Percentiles rank a stretch among this genome's conserved stretches.
These are phyloP conservation scores for Linanthus parryae DNA, from an alignment of 148 eudicot genomes.

Conservation along the genomic window DNA sequence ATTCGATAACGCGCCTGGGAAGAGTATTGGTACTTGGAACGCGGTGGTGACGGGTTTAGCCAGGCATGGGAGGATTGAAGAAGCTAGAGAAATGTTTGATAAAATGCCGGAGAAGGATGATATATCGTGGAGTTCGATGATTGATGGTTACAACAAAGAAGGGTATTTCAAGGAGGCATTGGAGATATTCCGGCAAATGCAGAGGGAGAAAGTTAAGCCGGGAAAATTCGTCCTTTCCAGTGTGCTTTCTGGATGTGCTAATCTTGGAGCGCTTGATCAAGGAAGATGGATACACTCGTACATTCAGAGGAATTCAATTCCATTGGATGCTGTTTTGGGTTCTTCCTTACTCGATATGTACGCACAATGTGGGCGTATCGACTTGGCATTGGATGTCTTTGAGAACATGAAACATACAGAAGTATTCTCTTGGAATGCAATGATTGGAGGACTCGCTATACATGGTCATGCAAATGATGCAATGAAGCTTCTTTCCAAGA, in stretches of 20 bases:
- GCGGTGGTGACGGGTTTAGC: slow-evolving; percentile 26
- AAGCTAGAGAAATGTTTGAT: slow-evolving; percentile 22
- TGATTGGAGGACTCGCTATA: slow-evolving; percentile 38
- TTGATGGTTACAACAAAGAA: slow-evolving; percentile 31
- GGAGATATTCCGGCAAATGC: slow-evolving; percentile 29
- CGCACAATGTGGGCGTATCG: slow-evolving; percentile 32
- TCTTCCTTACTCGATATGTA: slow-evolving; percentile 43
- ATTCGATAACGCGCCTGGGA: slow-evolving; percentile 19
- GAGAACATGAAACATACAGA: slow-evolving; percentile 20
- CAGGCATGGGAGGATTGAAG: slow-evolving; percentile 22
- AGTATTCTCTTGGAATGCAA: slow-evolving; percentile 37
- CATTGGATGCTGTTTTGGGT: slow-evolving; percentile 26
- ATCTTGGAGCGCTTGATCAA: slow-evolving; percentile 34
- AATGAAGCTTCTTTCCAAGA: slow-evolving; percentile 20
- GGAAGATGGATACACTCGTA: slow-evolving; percentile 38
- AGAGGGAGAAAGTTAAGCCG: slow-evolving; percentile 21
- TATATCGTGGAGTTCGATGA: slow-evolving; percentile 39
- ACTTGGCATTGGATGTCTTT: slow-evolving; percentile 32
- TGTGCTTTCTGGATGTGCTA: slow-evolving; percentile 30
- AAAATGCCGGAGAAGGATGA: slow-evolving; percentile 29
- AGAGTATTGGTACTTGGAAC: slow-evolving; percentile 31
- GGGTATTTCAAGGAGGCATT: slow-evolving; percentile 27
- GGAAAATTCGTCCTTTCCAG: slow-evolving; percentile 22
- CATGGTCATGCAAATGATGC: slow-evolving; percentile 32
- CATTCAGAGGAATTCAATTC: slow-evolving; percentile 16